Evolutionary conservation across 352 stramenopile species (phyloP), one percentile per base, ranked within the genome.

Genomic region (Pythium pyrilobum): DNA sequence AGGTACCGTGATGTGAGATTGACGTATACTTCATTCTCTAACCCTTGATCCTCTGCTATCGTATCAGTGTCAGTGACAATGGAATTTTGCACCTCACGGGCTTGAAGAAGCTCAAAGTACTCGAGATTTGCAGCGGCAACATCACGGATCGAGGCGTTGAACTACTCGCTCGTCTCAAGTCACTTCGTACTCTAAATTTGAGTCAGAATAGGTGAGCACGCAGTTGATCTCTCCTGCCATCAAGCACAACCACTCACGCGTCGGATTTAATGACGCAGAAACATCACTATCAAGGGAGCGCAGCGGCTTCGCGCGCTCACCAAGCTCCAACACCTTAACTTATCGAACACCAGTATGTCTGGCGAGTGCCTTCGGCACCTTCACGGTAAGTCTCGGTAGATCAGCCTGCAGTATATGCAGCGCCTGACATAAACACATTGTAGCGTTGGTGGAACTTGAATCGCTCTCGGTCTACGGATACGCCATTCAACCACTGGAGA

Each of bases 301-400:
- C 73, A 76, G 50, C 70, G 71, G 57, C 64, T 92, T 5, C 77
- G 71, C 25, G 66, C 74, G 25, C 62, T 92, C 24, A 81, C 74
- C 15, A 39, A 72, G 48, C 55, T 92, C 18, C 75, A 71, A 47
- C 76, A 69, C 31, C 61, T 92, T 51, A 92, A 92, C 59, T 64
- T 92, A 43, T 90, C 79, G 8, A 85, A 88, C 57, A 92, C 81
- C 8, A 69, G 64, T 25, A 80, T 92, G 20, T 83, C 76, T 0
- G 73, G 70, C 11, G 57, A 78, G 18, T 92, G 75, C 7, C 72
- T 92, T 21, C 77, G 76, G 15, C 76, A 89, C 52, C 62, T 92
- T 9, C 81, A 82, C 57, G 63, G 81, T 90, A 69, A 34, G 77
- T 52, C n/a, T n/a, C n/a, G n/a, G n/a, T n/a, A n/a, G 10, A 43